These are phyloP conservation scores for Aspergillus carlsbadensis DNA, from an alignment of 495 filamentous ascomycete genomes.

Conservation along the genomic window DNA sequence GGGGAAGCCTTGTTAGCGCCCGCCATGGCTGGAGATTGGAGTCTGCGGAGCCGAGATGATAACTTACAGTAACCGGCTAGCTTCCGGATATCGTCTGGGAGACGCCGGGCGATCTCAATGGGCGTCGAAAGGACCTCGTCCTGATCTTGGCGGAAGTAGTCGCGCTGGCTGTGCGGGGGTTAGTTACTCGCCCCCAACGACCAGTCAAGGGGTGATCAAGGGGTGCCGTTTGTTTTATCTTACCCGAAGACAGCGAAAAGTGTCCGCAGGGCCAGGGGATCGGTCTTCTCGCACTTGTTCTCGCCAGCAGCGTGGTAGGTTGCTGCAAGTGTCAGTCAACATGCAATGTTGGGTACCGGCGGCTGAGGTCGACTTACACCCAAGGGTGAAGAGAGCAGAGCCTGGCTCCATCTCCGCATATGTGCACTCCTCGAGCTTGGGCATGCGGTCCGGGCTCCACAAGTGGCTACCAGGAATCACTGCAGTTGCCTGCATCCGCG, in stretches of 20 bases:
- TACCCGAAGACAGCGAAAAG: constrained; percentile 7
- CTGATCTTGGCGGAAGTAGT: constrained; percentile 7
- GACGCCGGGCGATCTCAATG: not conserved
- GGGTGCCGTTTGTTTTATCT: not conserved
- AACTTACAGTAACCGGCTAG: constrained; percentile 1
- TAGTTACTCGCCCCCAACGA: too few relatives aligned
- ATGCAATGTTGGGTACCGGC: not conserved
- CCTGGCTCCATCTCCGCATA: constrained; percentile 7
- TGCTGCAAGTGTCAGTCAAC: not conserved
- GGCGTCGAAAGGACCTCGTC: constrained; percentile 3
- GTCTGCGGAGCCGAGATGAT: not conserved
- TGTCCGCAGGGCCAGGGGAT: not conserved
- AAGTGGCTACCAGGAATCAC: constrained; percentile 2
- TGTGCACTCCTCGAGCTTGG: constrained; percentile 1
- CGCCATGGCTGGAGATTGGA: not conserved
- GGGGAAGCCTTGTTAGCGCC: not conserved
- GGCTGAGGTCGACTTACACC: not conserved
- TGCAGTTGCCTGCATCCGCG: not conserved
- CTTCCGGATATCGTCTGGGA: constrained; percentile 1
- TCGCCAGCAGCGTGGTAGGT: constrained; percentile 2
- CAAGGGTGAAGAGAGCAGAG: not conserved
- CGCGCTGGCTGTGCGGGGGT: not conserved
- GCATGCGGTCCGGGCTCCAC: not conserved
- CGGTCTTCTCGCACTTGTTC: not conserved
- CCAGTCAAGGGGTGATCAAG: not conserved